Base-by-base conservation (phyloP, 768 basidiomycete genomes). In the Phaeotremella fagi region DNA sequence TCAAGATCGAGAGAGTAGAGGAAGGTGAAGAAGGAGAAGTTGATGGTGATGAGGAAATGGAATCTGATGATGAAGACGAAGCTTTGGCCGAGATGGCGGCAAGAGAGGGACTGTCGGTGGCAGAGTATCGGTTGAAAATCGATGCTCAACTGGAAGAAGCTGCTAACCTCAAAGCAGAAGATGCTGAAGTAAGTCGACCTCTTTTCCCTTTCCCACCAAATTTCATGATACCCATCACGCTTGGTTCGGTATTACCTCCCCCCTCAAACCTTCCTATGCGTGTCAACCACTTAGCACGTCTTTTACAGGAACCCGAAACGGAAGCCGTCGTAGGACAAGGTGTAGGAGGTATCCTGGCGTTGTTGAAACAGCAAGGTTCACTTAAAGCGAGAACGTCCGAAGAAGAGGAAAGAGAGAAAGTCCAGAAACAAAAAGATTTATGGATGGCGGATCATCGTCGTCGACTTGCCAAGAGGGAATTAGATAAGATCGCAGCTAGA, bases 331-430 rank as follows among this genome's bases (percentile, higher is more conserved):
- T 90, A 65, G 82, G 82, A 45, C 78, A 83, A 3, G 92, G 95
- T 5, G 82, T 99, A 80, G 89, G 88, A 7, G 85, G 89, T 18
- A 89, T 90, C 0, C 79, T 99, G 37, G 85, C 82, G 56, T 82
- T 99, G 52, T 82, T 99, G 4, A 84, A 88, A 36, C 85, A 90
- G 59, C 90, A 95, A 75, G 95, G 95, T n/a, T 80, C 95, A 20
- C 72, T 97, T 31, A 82, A 87, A 5, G 74, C 80, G 11, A 79
- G 84, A 1, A 76, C 78, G 4, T 75, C 82, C 0, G 87, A 91
- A 55, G 82, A 82, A 55, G 61, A 66, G 12, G 85, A 88, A 3
- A 85, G 91, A 31, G 95, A 99, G 74, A 80, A 78, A 48, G 80
- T 84, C 3, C 91, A 97, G 73, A 79, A 81, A 52, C 86, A 91